A percentile compares a stretch with the other conserved stretches of the same genome.
Conservation (phyloP, 805 yeast genomes). For the Sungouiella blattae region DNA sequence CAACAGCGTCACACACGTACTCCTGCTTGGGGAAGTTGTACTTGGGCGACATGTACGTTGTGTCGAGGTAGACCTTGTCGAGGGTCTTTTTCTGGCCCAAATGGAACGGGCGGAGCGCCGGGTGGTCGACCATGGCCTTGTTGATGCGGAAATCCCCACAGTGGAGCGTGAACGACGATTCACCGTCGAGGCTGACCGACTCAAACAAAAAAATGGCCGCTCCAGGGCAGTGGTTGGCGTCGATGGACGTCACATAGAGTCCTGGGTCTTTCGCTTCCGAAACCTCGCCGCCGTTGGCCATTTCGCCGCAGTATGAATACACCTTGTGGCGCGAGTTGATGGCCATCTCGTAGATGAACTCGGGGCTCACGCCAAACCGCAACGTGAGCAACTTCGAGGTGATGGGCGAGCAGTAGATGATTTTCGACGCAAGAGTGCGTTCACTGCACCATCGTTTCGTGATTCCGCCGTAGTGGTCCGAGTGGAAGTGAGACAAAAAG, state of each 20-base stretch:
- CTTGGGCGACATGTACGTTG: slow-evolving; percentile 78
- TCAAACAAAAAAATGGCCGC: slow-evolving; percentile 78
- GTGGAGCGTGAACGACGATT: slow-evolving; percentile 50
- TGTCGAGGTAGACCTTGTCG: slow-evolving; percentile 76
- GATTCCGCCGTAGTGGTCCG: slow-evolving; percentile 92
- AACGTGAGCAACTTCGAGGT: slow-evolving; percentile 57
- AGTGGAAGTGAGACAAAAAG: slow-evolving; percentile 80
- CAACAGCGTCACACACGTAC: slow-evolving; percentile 58
- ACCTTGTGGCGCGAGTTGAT: slow-evolving; percentile 40
- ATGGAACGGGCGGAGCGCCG: slow-evolving; percentile 20
- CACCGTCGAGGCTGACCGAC: slow-evolving; percentile 25
- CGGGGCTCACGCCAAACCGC: slow-evolving; percentile 53
- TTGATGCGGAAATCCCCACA: slow-evolving; percentile 92
- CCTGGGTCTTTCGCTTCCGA: slow-evolving; percentile 22
- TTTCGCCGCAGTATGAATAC: slow-evolving; percentile 9
- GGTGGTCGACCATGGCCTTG: slow-evolving; percentile 44
- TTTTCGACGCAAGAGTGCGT: slow-evolving; percentile 46
- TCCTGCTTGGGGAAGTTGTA: slow-evolving; percentile 78
- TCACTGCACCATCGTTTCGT: slow-evolving; percentile 65
- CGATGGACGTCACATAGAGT: slow-evolving; percentile 55
- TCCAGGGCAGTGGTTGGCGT: slow-evolving; percentile 98
- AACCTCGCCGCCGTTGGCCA: slow-evolving; percentile 17
- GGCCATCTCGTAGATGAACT: slow-evolving; percentile 38
- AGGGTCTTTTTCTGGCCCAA: slow-evolving; percentile 22
- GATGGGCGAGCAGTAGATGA: slow-evolving; percentile 67